Conservation (phyloP, 2,329 filamentous ascomycete genomes). For the Fusarium oligoseptatum region DNA sequence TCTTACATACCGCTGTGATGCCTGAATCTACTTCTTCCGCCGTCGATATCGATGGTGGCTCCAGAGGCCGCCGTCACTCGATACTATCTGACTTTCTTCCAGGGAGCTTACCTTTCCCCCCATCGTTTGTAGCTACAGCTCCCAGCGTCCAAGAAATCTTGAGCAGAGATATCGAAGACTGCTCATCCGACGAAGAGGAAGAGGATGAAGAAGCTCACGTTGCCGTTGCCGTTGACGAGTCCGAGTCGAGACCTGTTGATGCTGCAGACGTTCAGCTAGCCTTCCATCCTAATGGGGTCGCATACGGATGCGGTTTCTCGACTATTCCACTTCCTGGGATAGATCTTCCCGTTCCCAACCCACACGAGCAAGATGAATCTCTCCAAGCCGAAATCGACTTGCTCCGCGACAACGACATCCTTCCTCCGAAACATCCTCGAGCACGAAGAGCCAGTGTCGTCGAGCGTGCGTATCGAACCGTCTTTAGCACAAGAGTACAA, state of each 20-base stretch:
- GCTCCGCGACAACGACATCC: slow-evolving; percentile 38
- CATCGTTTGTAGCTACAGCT: slow-evolving; percentile 25
- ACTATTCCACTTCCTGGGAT: slow-evolving; percentile 30
- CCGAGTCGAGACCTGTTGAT: slow-evolving; percentile 15
- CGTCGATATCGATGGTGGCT: slow-evolving; percentile 4
- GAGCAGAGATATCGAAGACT: slow-evolving; percentile 37
- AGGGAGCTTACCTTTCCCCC: slow-evolving; percentile 20
- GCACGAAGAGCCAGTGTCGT: slow-evolving; percentile 13
- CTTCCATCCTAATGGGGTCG: slow-evolving; percentile 38
- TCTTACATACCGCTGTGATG: not conserved
- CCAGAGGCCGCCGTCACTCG: slow-evolving; percentile 31
- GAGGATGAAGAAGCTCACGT: slow-evolving; percentile 17
- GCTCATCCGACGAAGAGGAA: slow-evolving; percentile 37
- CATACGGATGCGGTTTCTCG: slow-evolving; percentile 37
- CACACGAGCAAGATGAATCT: slow-evolving; percentile 38
- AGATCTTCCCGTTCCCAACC: slow-evolving; percentile 36
- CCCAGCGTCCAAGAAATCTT: slow-evolving; percentile 38
- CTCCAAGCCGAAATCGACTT: slow-evolving; percentile 33
- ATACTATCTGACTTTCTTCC: slow-evolving; percentile 41
- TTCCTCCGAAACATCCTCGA: slow-evolving; percentile 11
- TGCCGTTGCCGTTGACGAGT: not conserved
- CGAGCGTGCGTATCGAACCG: slow-evolving; percentile 20
- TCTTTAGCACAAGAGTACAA: slow-evolving; percentile 31
- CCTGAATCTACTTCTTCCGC: slow-evolving; percentile 26
- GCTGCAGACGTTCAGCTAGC: slow-evolving; percentile 29